These are phyloP conservation scores for Trichoderma afroharzianum DNA, from an alignment of 2,329 filamentous ascomycete species.

Conservation along the genomic window DNA sequence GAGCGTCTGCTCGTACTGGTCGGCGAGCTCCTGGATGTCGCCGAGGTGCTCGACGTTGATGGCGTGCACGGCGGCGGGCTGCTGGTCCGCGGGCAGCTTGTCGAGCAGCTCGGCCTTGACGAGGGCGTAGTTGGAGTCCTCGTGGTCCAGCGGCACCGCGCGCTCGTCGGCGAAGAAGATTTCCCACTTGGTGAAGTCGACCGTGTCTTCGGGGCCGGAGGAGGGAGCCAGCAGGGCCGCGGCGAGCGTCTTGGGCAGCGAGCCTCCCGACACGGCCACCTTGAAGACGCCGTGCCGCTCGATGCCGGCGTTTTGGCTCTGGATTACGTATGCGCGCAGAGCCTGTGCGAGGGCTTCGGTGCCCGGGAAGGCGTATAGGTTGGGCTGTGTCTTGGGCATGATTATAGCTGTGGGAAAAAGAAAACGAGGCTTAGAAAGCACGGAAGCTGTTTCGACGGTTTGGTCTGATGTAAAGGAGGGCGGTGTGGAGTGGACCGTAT, in stretches of 20 bases:
- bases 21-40: constrained; percentile 87
- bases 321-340: constrained; percentile 78
- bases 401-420: constrained; percentile 23
- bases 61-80: constrained; percentile 69
- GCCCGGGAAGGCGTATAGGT: constrained; percentile 77
- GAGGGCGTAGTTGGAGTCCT: constrained; percentile 90
- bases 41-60: constrained; percentile 65
- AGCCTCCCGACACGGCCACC: constrained; percentile 89
- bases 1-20: constrained; percentile 86
- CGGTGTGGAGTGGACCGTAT: background rate
- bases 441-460: background rate
- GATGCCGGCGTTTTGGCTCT: constrained; percentile 75
- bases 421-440: background rate
- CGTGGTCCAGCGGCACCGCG: constrained; percentile 84
- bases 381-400: constrained; percentile 57
- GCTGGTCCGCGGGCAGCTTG: constrained; percentile 69
- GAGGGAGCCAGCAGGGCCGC: constrained; percentile 68
- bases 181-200: constrained; percentile 86
- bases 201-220: constrained; percentile 52
- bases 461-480: background rate
- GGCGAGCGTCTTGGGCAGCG: constrained; percentile 82
- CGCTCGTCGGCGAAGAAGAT: constrained; percentile 99
- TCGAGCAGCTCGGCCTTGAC: constrained; percentile 84
- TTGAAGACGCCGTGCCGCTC: constrained; percentile 82
- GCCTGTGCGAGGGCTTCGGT: constrained; percentile 67